A percentile compares a stretch with the other conserved stretches of the same genome.
Evolutionary conservation across 2,329 filamentous ascomycete species (phyloP).

Genomic region (Apiospora hydei): DNA sequence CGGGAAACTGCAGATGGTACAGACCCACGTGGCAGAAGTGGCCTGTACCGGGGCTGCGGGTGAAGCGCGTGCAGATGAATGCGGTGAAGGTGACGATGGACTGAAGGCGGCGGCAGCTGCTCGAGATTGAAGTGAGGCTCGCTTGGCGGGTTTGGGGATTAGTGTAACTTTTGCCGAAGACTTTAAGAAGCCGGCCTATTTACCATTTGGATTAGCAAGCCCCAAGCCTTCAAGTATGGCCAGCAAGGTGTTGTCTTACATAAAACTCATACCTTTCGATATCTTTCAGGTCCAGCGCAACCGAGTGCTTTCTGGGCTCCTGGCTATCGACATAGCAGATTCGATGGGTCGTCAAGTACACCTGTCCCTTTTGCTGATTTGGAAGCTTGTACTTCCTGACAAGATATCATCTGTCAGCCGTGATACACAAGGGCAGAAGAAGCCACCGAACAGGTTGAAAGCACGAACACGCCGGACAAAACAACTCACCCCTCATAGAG

Average conservation of each 20-base stretch:
- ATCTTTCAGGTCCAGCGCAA: constrained; percentile 87
- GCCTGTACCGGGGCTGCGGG: constrained; percentile 55
- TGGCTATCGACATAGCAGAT: constrained; percentile 93
- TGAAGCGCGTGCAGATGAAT: constrained; percentile 49
- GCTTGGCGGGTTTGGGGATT: constrained; percentile 79
- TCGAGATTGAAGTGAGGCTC: constrained; percentile 64
- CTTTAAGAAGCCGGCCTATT: constrained; percentile 88
- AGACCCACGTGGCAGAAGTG: constrained; percentile 86
- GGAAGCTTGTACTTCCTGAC: constrained; percentile 91
- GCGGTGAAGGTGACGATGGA: constrained; percentile 53
- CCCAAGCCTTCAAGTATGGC: background rate
- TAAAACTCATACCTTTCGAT: constrained; percentile 92
- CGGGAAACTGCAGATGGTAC: constrained; percentile 93
- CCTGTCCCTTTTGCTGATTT: constrained; percentile 92
- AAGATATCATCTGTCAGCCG: constrained; percentile 2
- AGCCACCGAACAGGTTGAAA: background rate
- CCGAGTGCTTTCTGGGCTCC: constrained; percentile 83
- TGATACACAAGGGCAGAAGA: background rate
- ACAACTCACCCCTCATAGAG: constrained; percentile 89
- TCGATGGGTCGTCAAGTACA: constrained; percentile 94
- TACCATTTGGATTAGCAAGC: background rate
- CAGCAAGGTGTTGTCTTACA: constrained; percentile 52
- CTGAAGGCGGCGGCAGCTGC: constrained; percentile 55
- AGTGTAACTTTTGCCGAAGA: constrained; percentile 94
- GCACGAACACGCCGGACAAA: constrained; percentile 20